These are phyloP conservation scores for Anisodus acutangulus DNA, from an alignment of 257 asterid genomes.

Conservation along the genomic window DNA sequence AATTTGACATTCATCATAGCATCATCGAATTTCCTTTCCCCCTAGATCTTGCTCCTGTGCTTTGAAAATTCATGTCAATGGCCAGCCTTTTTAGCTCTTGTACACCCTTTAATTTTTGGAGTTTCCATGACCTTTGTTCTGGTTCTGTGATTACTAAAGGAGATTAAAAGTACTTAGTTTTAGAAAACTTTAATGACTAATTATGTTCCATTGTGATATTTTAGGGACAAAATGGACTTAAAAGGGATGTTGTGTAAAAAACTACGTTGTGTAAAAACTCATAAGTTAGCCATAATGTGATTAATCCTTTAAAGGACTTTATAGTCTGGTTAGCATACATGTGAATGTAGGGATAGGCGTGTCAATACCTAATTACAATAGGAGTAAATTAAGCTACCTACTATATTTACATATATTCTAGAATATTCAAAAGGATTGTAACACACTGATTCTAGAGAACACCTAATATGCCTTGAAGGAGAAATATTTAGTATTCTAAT, in stretches of 20 bases:
- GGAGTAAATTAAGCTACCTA: background rate
- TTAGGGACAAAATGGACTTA: background rate
- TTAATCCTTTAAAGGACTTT: background rate
- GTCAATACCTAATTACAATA: background rate
- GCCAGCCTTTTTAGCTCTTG: too few species aligned
- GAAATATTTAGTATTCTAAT: slow-evolving; percentile 23
- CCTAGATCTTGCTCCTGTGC: too few species aligned
- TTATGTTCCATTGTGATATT: background rate
- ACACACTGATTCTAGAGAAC: background rate
- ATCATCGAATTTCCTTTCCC: too few species aligned
- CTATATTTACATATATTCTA: background rate
- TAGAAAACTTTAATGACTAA: background rate
- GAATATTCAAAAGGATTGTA: background rate
- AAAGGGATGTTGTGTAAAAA: background rate
- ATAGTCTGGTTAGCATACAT: slow-evolving; percentile 24
- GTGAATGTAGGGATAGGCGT: background rate
- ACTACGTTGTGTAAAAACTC: background rate
- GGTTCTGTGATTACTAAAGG: too few species aligned
- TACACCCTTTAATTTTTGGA: too few species aligned
- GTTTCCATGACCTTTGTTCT: too few species aligned
- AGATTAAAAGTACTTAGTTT: background rate
- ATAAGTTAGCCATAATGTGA: background rate
- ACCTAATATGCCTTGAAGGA: background rate
- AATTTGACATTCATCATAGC: too few species aligned
- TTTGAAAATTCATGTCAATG: too few species aligned